phyloP scores from a whole-genome alignment of 2,329 filamentous ascomycete species.

The Phialocephala subalpina region DNA sequence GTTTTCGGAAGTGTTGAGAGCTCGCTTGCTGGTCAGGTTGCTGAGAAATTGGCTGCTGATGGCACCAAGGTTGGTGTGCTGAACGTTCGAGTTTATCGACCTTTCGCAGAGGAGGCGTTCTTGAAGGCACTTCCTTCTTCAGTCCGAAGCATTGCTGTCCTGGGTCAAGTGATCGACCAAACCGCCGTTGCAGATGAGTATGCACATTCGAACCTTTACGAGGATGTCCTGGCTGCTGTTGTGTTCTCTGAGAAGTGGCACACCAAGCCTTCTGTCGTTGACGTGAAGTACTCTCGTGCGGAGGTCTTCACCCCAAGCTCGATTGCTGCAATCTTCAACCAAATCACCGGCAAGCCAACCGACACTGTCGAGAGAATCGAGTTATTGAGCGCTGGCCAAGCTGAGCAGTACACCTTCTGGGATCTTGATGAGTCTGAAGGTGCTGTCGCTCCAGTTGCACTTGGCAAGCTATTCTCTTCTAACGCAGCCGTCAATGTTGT shows the following conservation, averaged over 20 bases:
- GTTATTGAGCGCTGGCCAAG: slow-evolving; percentile 63
- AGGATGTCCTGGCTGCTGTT: slow-evolving; percentile 87
- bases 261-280: slow-evolving; percentile 70
- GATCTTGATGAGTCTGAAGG: slow-evolving; percentile 80
- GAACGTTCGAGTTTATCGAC: slow-evolving; percentile 92
- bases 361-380: slow-evolving; percentile 36
- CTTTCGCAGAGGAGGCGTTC: slow-evolving; percentile 95
- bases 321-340: slow-evolving; percentile 59
- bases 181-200: slow-evolving; percentile 77
- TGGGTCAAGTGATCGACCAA: slow-evolving; percentile 86
- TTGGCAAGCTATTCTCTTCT: slow-evolving; percentile 71
- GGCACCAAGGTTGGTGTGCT: slow-evolving; percentile 85
- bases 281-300: slow-evolving; percentile 88
- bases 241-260: slow-evolving; percentile 78
- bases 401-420: slow-evolving; percentile 94
- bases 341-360: slow-evolving; percentile 54
- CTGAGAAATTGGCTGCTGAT: slow-evolving; percentile 73
- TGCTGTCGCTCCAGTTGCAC: slow-evolving; percentile 67
- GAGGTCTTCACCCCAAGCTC: slow-evolving; percentile 63
- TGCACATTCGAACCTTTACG: slow-evolving; percentile 85
- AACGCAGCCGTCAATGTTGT: slow-evolving; percentile 71
- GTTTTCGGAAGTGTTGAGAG: slow-evolving; percentile 93
- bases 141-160: slow-evolving; percentile 78
- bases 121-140: slow-evolving; percentile 80
- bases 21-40: slow-evolving; percentile 84